Percentiles rank a stretch among this genome's conserved stretches.
These are phyloP conservation scores for Tripterygium wilfordii DNA, from an alignment of 177 flowering plant species.

Conservation along the genomic window DNA sequence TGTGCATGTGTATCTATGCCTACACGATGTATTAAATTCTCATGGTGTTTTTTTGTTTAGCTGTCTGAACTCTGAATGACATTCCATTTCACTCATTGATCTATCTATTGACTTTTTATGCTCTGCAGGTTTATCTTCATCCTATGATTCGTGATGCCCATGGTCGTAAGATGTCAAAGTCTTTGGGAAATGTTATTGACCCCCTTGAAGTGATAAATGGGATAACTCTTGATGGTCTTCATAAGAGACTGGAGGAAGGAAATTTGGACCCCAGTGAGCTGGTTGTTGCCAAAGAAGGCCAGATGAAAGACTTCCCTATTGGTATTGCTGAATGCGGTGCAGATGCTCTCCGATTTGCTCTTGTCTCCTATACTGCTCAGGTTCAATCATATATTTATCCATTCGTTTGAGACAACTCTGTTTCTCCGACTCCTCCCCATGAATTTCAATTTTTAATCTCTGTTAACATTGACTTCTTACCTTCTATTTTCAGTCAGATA, in stretches of 20 bases:
- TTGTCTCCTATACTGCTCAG: slow-evolving; percentile 91
- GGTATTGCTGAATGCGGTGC: slow-evolving; percentile 95
- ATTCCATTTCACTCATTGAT: background rate
- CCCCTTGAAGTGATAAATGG: slow-evolving; percentile 97
- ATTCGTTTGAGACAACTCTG: no score
- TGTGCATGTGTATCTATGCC: no score
- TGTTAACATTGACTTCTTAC: no score
- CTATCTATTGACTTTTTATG: background rate
- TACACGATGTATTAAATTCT: no score
- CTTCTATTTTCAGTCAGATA: slow-evolving; percentile 85
- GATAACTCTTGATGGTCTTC: slow-evolving; percentile 72
- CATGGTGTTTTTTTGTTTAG: no score
- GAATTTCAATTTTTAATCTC: no score
- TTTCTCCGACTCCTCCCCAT: no score
- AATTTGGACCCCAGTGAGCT: slow-evolving; percentile 65
- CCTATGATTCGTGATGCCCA: slow-evolving; percentile 99
- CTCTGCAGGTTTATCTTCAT: slow-evolving; percentile 77
- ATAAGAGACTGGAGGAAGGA: slow-evolving; percentile 82
- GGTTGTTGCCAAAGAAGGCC: slow-evolving; percentile 72
- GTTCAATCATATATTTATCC: slow-evolving; percentile 36
- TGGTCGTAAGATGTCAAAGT: slow-evolving; percentile 98
- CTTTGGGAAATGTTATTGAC: slow-evolving; percentile 93
- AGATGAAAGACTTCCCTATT: slow-evolving; percentile 71
- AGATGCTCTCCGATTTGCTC: slow-evolving; percentile 88
- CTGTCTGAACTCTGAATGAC: no score